phyloP scores from a whole-genome alignment of 805 yeast genomes.

The Myxozyma melibiosi region DNA sequence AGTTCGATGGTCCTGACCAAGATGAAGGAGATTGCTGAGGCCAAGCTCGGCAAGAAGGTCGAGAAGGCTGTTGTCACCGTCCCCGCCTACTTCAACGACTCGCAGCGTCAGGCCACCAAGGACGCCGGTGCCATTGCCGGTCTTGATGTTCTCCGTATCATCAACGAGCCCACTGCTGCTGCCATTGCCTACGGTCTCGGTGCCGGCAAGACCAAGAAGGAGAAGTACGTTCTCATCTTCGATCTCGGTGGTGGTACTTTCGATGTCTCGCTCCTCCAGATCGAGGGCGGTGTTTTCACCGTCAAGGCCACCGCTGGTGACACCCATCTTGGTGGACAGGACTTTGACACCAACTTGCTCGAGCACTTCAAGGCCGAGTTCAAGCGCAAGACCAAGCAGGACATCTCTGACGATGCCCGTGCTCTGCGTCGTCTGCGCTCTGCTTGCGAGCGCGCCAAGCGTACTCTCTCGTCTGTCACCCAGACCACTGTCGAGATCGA shows the following conservation, averaged over 20 bases:
- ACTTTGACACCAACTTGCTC: conserved; percentile 93
- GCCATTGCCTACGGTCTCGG: conserved; percentile 97
- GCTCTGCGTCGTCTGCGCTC: conserved; percentile 98
- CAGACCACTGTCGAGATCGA: conserved; percentile 96
- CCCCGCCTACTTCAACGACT: conserved; percentile 86
- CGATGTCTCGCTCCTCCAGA: conserved; percentile 89
- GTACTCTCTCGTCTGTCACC: conserved; percentile 94
- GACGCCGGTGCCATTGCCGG: conserved; percentile 89
- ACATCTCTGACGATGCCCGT: conserved; percentile 87
- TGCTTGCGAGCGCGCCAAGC: conserved; percentile 98
- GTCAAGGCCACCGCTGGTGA: conserved; percentile 99
- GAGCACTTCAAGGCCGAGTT: conserved; percentile 91
- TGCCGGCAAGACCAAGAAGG: conserved; percentile 79
- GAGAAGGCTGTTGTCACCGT: conserved; percentile 85
- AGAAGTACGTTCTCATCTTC: conserved; percentile 86
- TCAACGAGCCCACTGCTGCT: conserved; percentile 93
- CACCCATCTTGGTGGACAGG: conserved; percentile 99
- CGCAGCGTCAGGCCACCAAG: conserved; percentile 89
- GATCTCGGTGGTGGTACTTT: conserved; percentile 98
- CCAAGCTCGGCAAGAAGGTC: conserved; percentile 75
- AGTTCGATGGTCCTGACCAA: conserved; percentile 89
- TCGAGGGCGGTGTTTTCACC: conserved; percentile 95
- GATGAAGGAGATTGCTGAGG: conserved; percentile 86
- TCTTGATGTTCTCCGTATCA: conserved; percentile 78
- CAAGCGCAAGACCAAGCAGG: conserved; percentile 92